Conservation (phyloP, 1,284 basidiomycete species). For the Cutaneotrichosporon mucoides region DNA sequence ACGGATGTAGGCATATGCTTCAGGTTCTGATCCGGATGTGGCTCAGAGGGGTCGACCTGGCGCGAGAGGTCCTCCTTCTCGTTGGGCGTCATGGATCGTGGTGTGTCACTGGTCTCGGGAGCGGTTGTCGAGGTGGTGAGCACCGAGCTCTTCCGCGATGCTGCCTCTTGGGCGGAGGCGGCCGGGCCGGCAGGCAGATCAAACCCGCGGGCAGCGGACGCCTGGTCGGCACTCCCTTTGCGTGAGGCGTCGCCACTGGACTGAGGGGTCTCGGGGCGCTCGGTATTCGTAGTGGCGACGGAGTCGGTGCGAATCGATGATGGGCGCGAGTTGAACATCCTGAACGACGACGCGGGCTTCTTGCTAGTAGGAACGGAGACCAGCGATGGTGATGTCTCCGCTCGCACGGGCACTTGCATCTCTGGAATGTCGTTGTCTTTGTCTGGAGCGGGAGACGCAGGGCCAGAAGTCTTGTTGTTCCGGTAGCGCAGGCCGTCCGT, state of each 20-base stretch:
- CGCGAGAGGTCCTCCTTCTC: not conserved
- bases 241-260: not conserved
- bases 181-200: not conserved
- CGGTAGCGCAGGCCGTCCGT: not conserved
- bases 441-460: not conserved
- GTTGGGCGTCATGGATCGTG: not conserved
- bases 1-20: not conserved
- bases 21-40: not conserved
- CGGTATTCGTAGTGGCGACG: not conserved
- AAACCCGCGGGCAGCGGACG: no score
- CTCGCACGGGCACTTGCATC: not conserved
- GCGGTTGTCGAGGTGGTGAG: not conserved
- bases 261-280: not conserved
- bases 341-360: not conserved
- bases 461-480: not conserved
- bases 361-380: not conserved
- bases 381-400: not conserved
- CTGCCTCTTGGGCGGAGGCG: no score
- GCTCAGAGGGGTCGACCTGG: not conserved
- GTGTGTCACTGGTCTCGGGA: not conserved
- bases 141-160: not conserved
- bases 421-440: not conserved
- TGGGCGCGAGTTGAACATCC: conserved; percentile 1
- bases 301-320: not conserved
- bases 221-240: not conserved